Conservation (phyloP, 148 eudicot genomes). For the Drosera capensis region DNA sequence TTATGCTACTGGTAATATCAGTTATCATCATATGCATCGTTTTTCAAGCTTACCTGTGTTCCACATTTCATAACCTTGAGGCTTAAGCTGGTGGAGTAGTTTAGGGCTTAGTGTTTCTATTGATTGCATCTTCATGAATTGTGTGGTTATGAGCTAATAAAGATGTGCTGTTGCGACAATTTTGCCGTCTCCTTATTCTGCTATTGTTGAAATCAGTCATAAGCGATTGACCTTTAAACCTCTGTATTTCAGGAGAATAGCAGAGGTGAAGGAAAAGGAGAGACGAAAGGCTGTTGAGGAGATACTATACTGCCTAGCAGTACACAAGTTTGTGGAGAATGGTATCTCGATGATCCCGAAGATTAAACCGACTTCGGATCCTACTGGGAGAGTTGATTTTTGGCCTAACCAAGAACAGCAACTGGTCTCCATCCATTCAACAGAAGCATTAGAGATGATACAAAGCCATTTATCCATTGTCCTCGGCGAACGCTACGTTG, state of each 20-base stretch:
- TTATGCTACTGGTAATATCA: too few relatives aligned
- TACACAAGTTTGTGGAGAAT: slow-evolving; percentile 60
- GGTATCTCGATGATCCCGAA: slow-evolving; percentile 65
- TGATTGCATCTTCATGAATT: too few relatives aligned
- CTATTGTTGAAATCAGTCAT: too few relatives aligned
- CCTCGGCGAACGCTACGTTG: slow-evolving; percentile 58
- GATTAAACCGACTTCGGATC: slow-evolving; percentile 35
- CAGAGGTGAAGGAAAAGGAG: slow-evolving; percentile 82
- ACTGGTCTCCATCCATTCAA: slow-evolving; percentile 68
- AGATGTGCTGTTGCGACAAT: too few relatives aligned
- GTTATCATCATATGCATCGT: too few relatives aligned
- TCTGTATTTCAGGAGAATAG: slow-evolving; percentile 78
- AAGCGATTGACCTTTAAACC: too few relatives aligned
- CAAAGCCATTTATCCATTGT: slow-evolving; percentile 66
- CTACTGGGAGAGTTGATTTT: slow-evolving; percentile 59
- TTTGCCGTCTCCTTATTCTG: too few relatives aligned
- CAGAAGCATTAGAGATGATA: slow-evolving; percentile 89
- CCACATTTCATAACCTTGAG: too few relatives aligned
- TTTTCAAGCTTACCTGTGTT: too few relatives aligned
- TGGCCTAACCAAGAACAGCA: slow-evolving; percentile 93
- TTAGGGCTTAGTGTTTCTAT: too few relatives aligned
- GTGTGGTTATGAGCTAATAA: too few relatives aligned
- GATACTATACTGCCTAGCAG: slow-evolving; percentile 67
- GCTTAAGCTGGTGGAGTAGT: too few relatives aligned
- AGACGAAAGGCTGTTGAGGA: slow-evolving; percentile 62